A percentile compares a stretch with the other conserved stretches of the same genome.
These are phyloP conservation scores for Wickerhamomyces sp. DNA, from an alignment of 1,139 yeast genomes.

Conservation along the genomic window DNA sequence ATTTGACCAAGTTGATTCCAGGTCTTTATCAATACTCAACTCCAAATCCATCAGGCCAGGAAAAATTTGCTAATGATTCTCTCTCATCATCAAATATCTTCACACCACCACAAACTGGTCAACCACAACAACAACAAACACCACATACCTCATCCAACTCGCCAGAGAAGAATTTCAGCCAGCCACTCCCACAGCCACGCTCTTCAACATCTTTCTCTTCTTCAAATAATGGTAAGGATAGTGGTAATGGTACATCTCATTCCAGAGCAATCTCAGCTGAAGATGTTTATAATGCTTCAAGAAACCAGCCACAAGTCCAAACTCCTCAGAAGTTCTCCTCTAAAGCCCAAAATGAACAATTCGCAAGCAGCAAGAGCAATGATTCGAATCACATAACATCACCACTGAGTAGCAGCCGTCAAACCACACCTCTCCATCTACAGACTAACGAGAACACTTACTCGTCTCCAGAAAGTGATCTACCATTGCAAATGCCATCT, in stretches of 20 bases:
- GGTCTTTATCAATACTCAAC: conserved; percentile 26
- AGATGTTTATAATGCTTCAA: conserved; percentile 12
- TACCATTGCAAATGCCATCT: conserved; percentile 21
- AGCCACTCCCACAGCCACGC: background rate
- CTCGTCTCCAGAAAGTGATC: conserved; percentile 18
- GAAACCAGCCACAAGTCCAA: background rate
- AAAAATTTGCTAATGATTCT: conserved; percentile 2
- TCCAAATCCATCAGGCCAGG: conserved; percentile 10
- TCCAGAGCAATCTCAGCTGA: conserved; percentile 22
- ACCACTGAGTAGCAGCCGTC: conserved; percentile 1
- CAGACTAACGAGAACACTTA: conserved; percentile 1
- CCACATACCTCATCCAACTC: background rate
- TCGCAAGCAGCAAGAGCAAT: too few species aligned
- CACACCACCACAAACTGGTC: conserved; percentile 17
- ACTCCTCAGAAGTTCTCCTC: conserved; percentile 5
- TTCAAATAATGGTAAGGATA: conserved; percentile 1
- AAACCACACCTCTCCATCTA: conserved; percentile 1
- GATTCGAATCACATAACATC: background rate
- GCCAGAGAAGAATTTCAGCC: conserved; percentile 3
- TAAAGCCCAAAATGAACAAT: background rate
- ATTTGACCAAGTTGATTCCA: conserved; percentile 28
- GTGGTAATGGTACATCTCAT: background rate
- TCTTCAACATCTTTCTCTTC: conserved; percentile 5
- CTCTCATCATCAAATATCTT: conserved; percentile 16
- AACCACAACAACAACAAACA: conserved; percentile 8